These are phyloP conservation scores for Monilinia laxa DNA, from an alignment of 2,329 filamentous ascomycete genomes.

Conservation along the genomic window DNA sequence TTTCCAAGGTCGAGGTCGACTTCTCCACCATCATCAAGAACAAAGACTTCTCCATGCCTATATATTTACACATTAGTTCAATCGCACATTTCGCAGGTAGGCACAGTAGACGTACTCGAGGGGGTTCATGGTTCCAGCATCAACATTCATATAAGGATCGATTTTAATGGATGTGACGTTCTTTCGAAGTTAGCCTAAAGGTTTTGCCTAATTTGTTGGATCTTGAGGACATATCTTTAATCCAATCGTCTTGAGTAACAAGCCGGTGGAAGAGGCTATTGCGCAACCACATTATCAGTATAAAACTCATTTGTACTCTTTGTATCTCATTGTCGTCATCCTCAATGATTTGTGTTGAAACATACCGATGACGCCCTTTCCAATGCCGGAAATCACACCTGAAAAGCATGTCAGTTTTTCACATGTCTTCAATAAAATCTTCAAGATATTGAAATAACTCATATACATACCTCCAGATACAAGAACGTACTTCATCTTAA, in stretches of 20 bases:
- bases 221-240: constrained; percentile 62
- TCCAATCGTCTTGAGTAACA: constrained; percentile 77
- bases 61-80: constrained; percentile 37
- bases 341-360: constrained; percentile 21
- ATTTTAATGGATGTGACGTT: constrained; percentile 68
- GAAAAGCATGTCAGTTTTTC: constrained; percentile 27
- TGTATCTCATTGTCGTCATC: not conserved
- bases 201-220: constrained; percentile 3
- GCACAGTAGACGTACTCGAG: constrained; percentile 50
- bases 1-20: constrained; percentile 74
- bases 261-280: constrained; percentile 66
- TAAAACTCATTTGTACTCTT: not conserved
- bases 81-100: constrained; percentile 23
- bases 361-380: constrained; percentile 67
- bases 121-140: constrained; percentile 65
- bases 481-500: constrained; percentile 76
- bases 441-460: not conserved
- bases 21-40: constrained; percentile 79
- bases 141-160: constrained; percentile 73
- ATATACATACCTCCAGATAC: constrained; percentile 65
- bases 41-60: constrained; percentile 86
- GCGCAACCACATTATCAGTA: constrained; percentile 17
- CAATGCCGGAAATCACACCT: constrained; percentile 56
- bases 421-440: not conserved
- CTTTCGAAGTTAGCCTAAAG: constrained; percentile 38